These are phyloP conservation scores for Decorospora gaudefroyi DNA, from an alignment of 2,329 filamentous ascomycete species.

Conservation along the genomic window DNA sequence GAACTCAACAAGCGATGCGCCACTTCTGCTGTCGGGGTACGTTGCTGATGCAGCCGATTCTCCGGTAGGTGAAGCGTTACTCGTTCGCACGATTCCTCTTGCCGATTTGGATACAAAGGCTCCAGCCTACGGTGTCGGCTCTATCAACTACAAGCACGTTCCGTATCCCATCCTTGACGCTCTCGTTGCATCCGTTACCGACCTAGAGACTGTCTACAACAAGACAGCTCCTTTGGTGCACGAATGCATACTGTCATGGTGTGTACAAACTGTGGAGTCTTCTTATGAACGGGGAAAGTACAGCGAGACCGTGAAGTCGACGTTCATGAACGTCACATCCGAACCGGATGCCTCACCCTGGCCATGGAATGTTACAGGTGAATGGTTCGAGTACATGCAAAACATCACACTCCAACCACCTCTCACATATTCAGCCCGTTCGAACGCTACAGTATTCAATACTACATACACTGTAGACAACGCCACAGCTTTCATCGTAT, in stretches of 20 bases:
- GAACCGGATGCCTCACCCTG: background rate
- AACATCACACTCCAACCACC: background rate
- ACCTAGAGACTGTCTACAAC: too few species aligned
- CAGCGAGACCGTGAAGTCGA: too few species aligned
- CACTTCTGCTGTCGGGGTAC: slow-evolving; percentile 28
- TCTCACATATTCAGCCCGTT: background rate
- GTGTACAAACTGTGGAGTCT: too few species aligned
- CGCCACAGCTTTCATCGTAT: slow-evolving; percentile 1
- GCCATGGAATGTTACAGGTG: slow-evolving; percentile 1
- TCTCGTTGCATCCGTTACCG: too few species aligned
- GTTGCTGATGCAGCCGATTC: background rate
- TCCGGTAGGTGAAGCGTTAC: slow-evolving; percentile 13
- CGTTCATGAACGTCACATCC: background rate
- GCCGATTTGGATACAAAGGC: slow-evolving; percentile 6
- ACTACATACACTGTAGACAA: slow-evolving; percentile 14
- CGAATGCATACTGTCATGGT: too few species aligned
- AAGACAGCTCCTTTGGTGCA: too few species aligned
- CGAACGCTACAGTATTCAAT: background rate
- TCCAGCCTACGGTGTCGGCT: slow-evolving; percentile 21
- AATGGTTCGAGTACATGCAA: too few species aligned
- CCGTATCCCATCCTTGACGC: slow-evolving; percentile 18
- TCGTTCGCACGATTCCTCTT: slow-evolving; percentile 24
- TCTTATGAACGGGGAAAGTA: too few species aligned
- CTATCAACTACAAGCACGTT: slow-evolving; percentile 26
- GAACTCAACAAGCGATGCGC: slow-evolving; percentile 22